Conservation (phyloP, 305 asterid genomes). For the Solanum hybrid region DNA sequence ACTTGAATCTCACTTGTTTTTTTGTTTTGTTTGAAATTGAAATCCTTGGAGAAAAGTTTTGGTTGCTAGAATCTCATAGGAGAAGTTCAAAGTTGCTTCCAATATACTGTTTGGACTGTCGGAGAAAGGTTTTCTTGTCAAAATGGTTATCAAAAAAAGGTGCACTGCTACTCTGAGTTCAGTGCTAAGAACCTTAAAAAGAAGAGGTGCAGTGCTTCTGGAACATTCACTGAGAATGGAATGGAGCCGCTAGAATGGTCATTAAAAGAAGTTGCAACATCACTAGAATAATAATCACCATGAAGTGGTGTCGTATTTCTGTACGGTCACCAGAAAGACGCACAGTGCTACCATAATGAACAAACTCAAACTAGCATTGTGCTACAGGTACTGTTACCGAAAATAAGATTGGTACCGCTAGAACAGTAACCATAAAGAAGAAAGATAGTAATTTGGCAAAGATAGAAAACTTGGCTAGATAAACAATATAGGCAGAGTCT, state of each 20-base stretch:
- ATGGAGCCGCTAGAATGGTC: background rate
- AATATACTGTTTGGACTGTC: background rate
- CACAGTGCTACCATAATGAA: background rate
- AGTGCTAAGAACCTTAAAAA: background rate
- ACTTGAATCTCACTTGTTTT: background rate
- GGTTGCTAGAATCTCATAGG: background rate
- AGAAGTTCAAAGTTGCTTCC: background rate
- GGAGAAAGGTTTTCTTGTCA: background rate
- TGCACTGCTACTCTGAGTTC: background rate
- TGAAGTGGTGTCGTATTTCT: background rate
- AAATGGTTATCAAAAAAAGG: background rate
- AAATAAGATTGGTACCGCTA: background rate
- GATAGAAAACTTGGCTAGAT: background rate
- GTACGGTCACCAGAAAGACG: background rate
- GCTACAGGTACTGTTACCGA: background rate
- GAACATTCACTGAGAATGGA: background rate
- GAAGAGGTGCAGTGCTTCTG: background rate
- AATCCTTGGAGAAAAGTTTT: background rate
- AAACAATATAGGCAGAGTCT: background rate
- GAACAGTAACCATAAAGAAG: background rate
- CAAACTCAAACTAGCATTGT: background rate
- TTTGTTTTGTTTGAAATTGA: background rate
- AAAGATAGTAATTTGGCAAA: background rate
- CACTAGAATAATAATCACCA: background rate
- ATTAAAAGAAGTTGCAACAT: background rate